phyloP scores from a whole-genome alignment of 2,329 filamentous ascomycete species.

The Fusarium sp. region DNA sequence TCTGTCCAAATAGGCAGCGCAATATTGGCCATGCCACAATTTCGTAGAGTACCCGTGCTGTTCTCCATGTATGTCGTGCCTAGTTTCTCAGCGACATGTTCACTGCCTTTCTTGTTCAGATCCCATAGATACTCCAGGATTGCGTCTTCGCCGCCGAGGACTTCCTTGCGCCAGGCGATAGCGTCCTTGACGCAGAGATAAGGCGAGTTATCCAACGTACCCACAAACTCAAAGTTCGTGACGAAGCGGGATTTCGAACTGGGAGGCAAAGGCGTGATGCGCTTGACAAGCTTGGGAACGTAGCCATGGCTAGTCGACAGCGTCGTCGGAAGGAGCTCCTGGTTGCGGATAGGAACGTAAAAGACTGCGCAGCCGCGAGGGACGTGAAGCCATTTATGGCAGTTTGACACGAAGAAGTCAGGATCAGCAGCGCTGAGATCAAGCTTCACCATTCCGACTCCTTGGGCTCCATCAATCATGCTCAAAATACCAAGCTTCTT shows the following conservation, averaged over 20 bases:
- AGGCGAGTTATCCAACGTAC: slow-evolving; percentile 77
- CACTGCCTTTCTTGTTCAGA: slow-evolving; percentile 73
- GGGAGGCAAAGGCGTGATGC: slow-evolving; percentile 57
- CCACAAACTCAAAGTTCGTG: slow-evolving; percentile 78
- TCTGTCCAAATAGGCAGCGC: slow-evolving; percentile 70
- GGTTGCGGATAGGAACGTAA: slow-evolving; percentile 81
- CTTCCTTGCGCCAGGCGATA: slow-evolving; percentile 74
- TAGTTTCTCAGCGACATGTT: slow-evolving; percentile 68
- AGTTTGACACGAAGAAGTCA: slow-evolving; percentile 89
- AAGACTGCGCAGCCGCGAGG: slow-evolving; percentile 85
- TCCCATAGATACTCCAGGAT: slow-evolving; percentile 72
- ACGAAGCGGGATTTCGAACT: slow-evolving; percentile 69
- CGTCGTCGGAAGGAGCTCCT: slow-evolving; percentile 77
- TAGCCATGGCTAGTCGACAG: slow-evolving; percentile 87
- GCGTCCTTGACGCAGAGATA: slow-evolving; percentile 79
- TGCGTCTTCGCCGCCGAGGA: slow-evolving; percentile 77
- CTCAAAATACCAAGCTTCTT: slow-evolving; percentile 75
- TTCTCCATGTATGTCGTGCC: slow-evolving; percentile 81
- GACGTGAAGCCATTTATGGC: slow-evolving; percentile 89
- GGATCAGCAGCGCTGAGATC: slow-evolving; percentile 75
- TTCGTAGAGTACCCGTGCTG: slow-evolving; percentile 66
- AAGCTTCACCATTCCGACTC: slow-evolving; percentile 80
- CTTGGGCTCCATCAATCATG: slow-evolving; percentile 86
- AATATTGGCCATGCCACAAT: slow-evolving; percentile 79
- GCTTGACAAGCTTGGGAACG: slow-evolving; percentile 54